Evolutionary conservation across 2,329 filamentous ascomycete genomes (phyloP), one percentile per base, ranked within the genome.

Genomic region (Alternaria arborescens): DNA sequence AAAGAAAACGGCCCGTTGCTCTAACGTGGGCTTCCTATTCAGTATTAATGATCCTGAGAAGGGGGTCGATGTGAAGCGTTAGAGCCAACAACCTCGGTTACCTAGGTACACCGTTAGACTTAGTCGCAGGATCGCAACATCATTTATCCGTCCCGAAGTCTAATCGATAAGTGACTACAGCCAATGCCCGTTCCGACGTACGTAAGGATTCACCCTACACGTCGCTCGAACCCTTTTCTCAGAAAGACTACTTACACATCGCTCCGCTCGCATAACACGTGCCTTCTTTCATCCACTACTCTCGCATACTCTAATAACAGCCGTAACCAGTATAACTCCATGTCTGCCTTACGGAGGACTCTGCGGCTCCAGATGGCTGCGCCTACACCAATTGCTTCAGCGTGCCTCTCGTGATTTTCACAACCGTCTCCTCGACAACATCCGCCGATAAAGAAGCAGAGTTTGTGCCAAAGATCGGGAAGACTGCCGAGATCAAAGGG

Each of bases 391-490:
- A 47, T 47, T 14, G 44, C 44, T 47, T 28, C 28, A 28, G 44
- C 44, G 20, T 47, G 44, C 26, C 28, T 47, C 26, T 47, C 28
- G 10, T 47, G 44, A 32, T 47, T n/a, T 28, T 20, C n/a, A 47
- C 44, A 47, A 22, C 44, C 26, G n/a, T 32, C 16, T 11, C n/a
- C 44, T 32, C 6, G 44, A 47, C 44, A 47, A 32, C 44, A 47
- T 47, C 44, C 44, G 28, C 44, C 28, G 28, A 47, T 32, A 32
- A 47, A 47, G 44, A 47, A 47, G 28, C 44, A 47, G 28, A 47
- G 44, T 32, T 47, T 47, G 44, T 20, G 26, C 44, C 28, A 47
- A 32, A 47, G 26, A 7, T 47, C 28, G 11, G 44, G 44, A 32
- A 47, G 26, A 47, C 26, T 47, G 44, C 44, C 28, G 11, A 47